Evolutionary conservation across 2,329 filamentous ascomycete species (phyloP).

Genomic region (Xylariaceae sp.): DNA sequence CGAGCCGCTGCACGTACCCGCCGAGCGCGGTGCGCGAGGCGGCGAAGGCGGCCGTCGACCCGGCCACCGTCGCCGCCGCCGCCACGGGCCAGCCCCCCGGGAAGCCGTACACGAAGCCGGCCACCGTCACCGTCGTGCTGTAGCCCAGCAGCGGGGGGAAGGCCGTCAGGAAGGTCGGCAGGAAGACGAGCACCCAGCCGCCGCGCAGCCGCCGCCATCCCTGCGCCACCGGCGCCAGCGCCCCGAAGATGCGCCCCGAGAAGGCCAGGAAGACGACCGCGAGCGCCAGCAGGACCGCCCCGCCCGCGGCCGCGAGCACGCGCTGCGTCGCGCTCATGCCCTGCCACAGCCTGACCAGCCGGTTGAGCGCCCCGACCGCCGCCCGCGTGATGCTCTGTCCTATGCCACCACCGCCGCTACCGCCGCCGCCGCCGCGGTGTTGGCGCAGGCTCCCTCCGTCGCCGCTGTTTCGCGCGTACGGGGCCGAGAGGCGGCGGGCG

Average conservation of each 20-base stretch:
- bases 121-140: constrained; percentile 57
- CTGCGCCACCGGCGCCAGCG: constrained; percentile 64
- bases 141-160: constrained; percentile 89
- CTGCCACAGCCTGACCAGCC: constrained; percentile 42
- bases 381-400: constrained; percentile 32
- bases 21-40: constrained; percentile 73
- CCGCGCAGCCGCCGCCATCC: constrained; percentile 66
- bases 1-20: constrained; percentile 68
- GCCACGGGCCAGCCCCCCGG: constrained; percentile 72
- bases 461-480: constrained; percentile 25
- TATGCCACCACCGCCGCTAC: constrained; percentile 7
- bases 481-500: constrained; percentile 34
- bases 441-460: constrained; percentile 6
- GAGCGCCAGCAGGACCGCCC: constrained; percentile 44
- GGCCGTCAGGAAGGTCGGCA: constrained; percentile 64
- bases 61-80: constrained; percentile 67
- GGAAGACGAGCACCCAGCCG: constrained; percentile 71
- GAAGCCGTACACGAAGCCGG: constrained; percentile 50
- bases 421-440: no score
- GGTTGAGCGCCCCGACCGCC: constrained; percentile 33
- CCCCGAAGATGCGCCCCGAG: constrained; percentile 71
- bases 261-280: constrained; percentile 66
- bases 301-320: constrained; percentile 44
- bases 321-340: constrained; percentile 55
- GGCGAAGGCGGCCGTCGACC: constrained; percentile 72